Base-by-base conservation (phyloP, 768 basidiomycete genomes). In the Pisolithus orientalis region DNA sequence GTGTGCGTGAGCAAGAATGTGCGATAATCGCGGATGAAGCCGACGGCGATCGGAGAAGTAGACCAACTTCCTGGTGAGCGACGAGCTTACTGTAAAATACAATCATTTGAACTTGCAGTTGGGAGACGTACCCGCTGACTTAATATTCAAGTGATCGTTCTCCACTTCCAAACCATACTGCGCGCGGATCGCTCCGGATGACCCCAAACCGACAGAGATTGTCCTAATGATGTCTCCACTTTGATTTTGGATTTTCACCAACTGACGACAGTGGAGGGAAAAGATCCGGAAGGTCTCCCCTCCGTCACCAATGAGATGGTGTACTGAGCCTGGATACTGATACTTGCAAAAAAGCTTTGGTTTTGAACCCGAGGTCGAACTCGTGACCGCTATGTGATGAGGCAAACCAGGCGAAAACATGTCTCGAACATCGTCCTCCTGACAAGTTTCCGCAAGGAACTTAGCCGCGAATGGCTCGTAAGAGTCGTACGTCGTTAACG, bases 341-440 rank as follows among this genome's bases (percentile, higher is more conserved):
- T 64, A 63, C 39, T 53, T 57, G 24, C 63, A 55, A 7, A 62
- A 59, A 34, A 52, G 39, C 25, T 62, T 63, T 2, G 58, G 5
- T 7, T 51, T 52, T 27, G 50, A 57, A 4, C 63, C 45, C 24
- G 58, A 62, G 24, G 63, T 64, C 8, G 44, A 50, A 37, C 56
- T 59, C 0, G 63, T 55, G 0, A 46, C 28, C 4, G 60, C 62
- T 34, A 64, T 43, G 21, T 53, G 21, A 21, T 21, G 21, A 2
- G 21, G 21, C 21, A 21, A 21, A 21, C 21, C 21, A 21, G 21
- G 21, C 21, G 21, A 21, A 21, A 21, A 21, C 21, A 21, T 21
- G 21, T 21, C 21, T 21, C 21, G 21, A 21, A 57, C 54, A 17
- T 63, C 62, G 13, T 39, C 24, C 14, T 47, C 50, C 13, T 21